A percentile compares a stretch with the other conserved stretches of the same genome.
Evolutionary conservation across 371 early-diverging fungal species (phyloP).

Genomic region (Capniomyces stellatus): DNA sequence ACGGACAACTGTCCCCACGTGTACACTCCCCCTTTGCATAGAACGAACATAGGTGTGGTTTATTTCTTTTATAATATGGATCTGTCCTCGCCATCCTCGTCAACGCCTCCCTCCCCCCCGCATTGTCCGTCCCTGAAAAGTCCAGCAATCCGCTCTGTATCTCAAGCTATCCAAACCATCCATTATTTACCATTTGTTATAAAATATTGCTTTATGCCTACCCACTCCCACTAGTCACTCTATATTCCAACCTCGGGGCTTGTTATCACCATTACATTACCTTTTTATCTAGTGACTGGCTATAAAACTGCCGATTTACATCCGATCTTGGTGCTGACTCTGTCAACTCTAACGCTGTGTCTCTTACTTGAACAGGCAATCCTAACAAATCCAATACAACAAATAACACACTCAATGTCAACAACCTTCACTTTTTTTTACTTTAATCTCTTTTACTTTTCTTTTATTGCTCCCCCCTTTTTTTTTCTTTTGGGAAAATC

Average conservation of each 20-base stretch:
- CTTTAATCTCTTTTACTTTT: too few relatives aligned
- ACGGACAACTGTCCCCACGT: slow-evolving; percentile 82
- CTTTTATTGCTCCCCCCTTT: too few relatives aligned
- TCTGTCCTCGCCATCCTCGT: slow-evolving; percentile 62
- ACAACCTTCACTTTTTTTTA: too few relatives aligned
- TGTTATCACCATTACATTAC: slow-evolving; percentile 15
- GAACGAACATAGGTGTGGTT: slow-evolving; percentile 85
- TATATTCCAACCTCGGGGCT: not conserved
- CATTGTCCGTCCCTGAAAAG: slow-evolving; percentile 44
- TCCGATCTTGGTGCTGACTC: slow-evolving; percentile 62
- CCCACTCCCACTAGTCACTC: slow-evolving; percentile 32
- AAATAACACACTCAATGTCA: too few relatives aligned
- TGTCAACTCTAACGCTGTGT: slow-evolving; percentile 55
- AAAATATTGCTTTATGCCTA: too few relatives aligned
- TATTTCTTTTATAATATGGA: slow-evolving; percentile 83
- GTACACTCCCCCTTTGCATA: slow-evolving; percentile 84
- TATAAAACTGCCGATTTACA: slow-evolving; percentile 75
- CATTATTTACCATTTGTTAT: too few relatives aligned
- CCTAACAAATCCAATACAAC: slow-evolving; percentile 5
- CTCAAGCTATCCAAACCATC: too few relatives aligned
- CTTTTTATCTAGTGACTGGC: slow-evolving; percentile 63
- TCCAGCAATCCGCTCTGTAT: too few relatives aligned
- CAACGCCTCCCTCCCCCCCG: slow-evolving; percentile 63
- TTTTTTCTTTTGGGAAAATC: too few relatives aligned
- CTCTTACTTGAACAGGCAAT: slow-evolving; percentile 84